Evolutionary conservation across 108 stramenopile species (phyloP).

Genomic region (Fragilariopsis cylindrus): DNA sequence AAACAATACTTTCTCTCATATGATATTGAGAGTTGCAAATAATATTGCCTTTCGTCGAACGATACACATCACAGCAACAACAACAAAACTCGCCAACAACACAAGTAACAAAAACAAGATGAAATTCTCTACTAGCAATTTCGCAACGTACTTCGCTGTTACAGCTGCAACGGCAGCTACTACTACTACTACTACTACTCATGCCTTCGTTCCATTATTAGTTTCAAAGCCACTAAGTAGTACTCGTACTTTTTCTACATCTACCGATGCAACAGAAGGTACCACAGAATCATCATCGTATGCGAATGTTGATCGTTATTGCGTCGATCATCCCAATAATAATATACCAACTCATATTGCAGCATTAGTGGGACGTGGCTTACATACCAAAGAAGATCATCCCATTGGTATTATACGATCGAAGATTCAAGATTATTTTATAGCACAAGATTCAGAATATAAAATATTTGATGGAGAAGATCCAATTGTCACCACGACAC

Average conservation of each 20-base stretch:
- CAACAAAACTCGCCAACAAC: too few relatives aligned
- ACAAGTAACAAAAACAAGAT: neutral
- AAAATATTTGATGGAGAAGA: slow-evolving; percentile 36
- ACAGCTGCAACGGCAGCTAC: slow-evolving; percentile 2
- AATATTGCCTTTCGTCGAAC: too few relatives aligned
- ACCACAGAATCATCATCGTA: neutral
- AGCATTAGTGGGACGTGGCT: slow-evolving; percentile 18
- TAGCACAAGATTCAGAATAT: slow-evolving; percentile 40
- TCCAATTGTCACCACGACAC: slow-evolving; percentile 60
- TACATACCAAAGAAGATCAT: slow-evolving; percentile 51
- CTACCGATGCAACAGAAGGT: neutral
- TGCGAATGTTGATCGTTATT: slow-evolving; percentile 4
- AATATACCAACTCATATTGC: slow-evolving; percentile 85
- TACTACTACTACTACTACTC: too few relatives aligned
- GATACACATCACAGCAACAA: too few relatives aligned
- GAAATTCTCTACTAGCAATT: neutral
- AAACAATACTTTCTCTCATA: too few relatives aligned
- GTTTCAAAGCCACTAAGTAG: neutral
- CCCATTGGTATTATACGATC: slow-evolving; percentile 88
- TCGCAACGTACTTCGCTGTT: slow-evolving; percentile 11
- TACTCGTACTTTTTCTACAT: neutral
- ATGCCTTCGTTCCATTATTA: neutral
- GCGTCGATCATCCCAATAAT: slow-evolving; percentile 44
- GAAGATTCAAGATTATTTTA: slow-evolving; percentile 79
- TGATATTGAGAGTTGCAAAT: too few relatives aligned